These are phyloP conservation scores for Thelonectria discophora DNA, from an alignment of 2,329 filamentous ascomycete genomes.

Conservation along the genomic window DNA sequence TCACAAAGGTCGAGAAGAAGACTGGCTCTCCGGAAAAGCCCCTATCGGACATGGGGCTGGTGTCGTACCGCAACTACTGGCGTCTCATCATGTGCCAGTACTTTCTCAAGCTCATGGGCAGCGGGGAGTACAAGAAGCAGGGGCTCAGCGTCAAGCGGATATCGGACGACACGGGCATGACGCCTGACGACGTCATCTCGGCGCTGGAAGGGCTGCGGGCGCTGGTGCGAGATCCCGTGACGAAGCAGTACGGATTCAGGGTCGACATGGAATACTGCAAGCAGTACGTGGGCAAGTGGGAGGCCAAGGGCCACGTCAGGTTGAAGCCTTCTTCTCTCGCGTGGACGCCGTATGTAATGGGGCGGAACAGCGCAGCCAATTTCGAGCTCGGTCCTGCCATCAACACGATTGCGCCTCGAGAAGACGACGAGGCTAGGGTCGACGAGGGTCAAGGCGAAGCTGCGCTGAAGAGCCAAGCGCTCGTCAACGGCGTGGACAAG, in stretches of 20 bases:
- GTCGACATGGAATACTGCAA: conserved; percentile 87
- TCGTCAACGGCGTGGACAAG: conserved; percentile 37
- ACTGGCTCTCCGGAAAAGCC: conserved; percentile 97
- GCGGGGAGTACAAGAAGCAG: conserved; percentile 48
- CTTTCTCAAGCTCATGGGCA: conserved; percentile 63
- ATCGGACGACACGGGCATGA: conserved; percentile 92
- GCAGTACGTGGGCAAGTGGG: conserved; percentile 89
- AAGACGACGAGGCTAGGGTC: conserved; percentile 68
- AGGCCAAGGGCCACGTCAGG: conserved; percentile 86
- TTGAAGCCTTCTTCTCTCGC: conserved; percentile 82
- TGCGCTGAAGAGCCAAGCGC: conserved; percentile 31
- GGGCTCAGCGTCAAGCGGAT: conserved; percentile 72
- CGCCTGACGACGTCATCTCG: conserved; percentile 93
- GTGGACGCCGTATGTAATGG: conserved; percentile 98
- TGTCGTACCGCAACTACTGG: conserved; percentile 99
- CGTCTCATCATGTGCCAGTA: conserved; percentile 87
- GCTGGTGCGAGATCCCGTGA: conserved; percentile 87
- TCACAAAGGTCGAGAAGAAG: conserved; percentile 91
- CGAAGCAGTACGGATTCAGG: conserved; percentile 87
- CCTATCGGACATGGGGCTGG: conserved; percentile 95
- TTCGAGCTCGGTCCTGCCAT: conserved; percentile 84
- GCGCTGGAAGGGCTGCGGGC: conserved; percentile 90
- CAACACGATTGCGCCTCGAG: conserved; percentile 86
- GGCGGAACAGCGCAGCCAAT: conserved; percentile 80
- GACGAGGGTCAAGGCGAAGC: conserved; percentile 44